A percentile compares a stretch with the other conserved stretches of the same genome.
Evolutionary conservation across 768 basidiomycete genomes (phyloP).

Genomic region (Boletus reticulatus): DNA sequence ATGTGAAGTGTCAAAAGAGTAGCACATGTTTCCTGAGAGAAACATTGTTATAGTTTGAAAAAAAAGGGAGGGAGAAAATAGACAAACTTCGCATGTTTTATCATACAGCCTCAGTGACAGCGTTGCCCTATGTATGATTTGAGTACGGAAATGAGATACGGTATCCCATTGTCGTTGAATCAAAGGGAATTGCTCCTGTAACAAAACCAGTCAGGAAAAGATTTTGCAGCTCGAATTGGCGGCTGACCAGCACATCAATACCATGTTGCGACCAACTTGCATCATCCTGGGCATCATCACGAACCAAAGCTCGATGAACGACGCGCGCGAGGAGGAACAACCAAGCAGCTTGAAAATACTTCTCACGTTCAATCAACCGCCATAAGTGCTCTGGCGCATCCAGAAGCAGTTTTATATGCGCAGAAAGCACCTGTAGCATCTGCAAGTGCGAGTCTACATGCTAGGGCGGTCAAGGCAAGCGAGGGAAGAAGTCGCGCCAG

Average conservation of each 20-base stretch:
- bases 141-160: constrained; percentile 80
- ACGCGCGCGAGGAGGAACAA: constrained; percentile 83
- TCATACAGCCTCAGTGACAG: constrained; percentile 66
- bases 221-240: not conserved
- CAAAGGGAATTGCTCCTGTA: constrained; percentile 81
- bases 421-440: constrained; percentile 71
- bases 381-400: constrained; percentile 93
- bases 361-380: constrained; percentile 77
- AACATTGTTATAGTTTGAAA: not conserved
- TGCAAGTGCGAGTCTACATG: constrained; percentile 62
- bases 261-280: constrained; percentile 57
- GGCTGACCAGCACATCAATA: constrained; percentile 58
- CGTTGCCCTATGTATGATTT: constrained; percentile 88
- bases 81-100: constrained; percentile 51
- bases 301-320: constrained; percentile 71
- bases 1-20: constrained; percentile 81
- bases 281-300: constrained; percentile 63
- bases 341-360: constrained; percentile 83
- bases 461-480: constrained; percentile 1
- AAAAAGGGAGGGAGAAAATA: not conserved
- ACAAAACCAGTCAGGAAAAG: not conserved
- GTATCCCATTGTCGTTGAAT: constrained; percentile 93
- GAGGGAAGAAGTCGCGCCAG: not conserved
- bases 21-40: constrained; percentile 64
- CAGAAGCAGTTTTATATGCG: constrained; percentile 87